These are phyloP conservation scores for Aspergillus sclerotioniger DNA, from an alignment of 495 filamentous ascomycete species.

Conservation along the genomic window DNA sequence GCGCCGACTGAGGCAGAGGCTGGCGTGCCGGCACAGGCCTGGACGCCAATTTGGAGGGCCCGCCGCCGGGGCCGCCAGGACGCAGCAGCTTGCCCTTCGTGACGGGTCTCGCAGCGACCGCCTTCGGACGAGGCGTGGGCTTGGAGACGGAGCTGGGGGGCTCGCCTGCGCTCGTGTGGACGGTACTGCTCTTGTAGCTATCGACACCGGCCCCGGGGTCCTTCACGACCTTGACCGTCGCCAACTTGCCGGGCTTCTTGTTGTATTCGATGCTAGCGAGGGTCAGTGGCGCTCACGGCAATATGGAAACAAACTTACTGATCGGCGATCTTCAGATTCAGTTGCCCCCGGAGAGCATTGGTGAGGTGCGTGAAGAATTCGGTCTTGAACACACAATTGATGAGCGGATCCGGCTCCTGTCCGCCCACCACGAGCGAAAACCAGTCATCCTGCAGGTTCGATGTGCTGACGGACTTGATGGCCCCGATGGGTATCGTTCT, in stretches of 20 bases:
- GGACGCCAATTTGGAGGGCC: constrained; percentile 66
- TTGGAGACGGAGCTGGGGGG: constrained; percentile 77
- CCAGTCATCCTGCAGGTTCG: constrained; percentile 89
- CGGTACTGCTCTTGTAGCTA: constrained; percentile 86
- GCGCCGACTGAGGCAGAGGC: constrained; percentile 37
- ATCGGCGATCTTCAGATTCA: constrained; percentile 79
- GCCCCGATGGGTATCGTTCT: constrained; percentile 76
- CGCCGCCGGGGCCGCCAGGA: constrained; percentile 82
- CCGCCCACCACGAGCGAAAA: constrained; percentile 88
- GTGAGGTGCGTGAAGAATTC: constrained; percentile 93
- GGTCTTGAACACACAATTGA: constrained; percentile 94
- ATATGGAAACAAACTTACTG: constrained; percentile 40
- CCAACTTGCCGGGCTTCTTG: constrained; percentile 95
- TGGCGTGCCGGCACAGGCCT: constrained; percentile 50
- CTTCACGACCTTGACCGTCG: constrained; percentile 82
- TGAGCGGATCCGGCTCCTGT: constrained; percentile 85
- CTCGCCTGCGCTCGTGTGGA: constrained; percentile 85
- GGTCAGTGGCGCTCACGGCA: constrained; percentile 28
- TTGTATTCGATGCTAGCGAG: constrained; percentile 78
- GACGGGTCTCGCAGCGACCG: constrained; percentile 81
- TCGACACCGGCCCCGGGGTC: constrained; percentile 72
- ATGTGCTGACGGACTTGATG: constrained; percentile 80
- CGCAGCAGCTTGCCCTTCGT: constrained; percentile 84
- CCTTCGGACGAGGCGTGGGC: constrained; percentile 82
- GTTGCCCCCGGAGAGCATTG: constrained; percentile 67